A percentile compares a stretch with the other conserved stretches of the same genome.
These are phyloP conservation scores for Akanthomyces muscarius DNA, from an alignment of 2,329 filamentous ascomycete genomes.

Conservation along the genomic window DNA sequence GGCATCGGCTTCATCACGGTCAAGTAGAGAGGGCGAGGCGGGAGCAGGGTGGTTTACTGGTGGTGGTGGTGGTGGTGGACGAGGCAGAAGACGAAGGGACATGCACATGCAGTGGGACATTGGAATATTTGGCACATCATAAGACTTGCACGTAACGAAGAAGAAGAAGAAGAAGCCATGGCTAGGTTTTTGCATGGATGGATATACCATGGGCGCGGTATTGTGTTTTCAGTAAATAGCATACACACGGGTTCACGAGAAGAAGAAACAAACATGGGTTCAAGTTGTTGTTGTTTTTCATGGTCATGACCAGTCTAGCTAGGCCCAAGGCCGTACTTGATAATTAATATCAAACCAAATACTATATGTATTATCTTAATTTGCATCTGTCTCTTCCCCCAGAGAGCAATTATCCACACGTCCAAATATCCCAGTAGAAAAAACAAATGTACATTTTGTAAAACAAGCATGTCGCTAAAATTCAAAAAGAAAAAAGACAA, in stretches of 20 bases:
- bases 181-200: neutral
- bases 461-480: constrained; percentile 13
- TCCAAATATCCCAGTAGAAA: neutral
- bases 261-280: neutral
- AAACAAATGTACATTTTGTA: constrained; percentile 14
- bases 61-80: too few relatives aligned
- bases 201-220: neutral
- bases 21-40: constrained; percentile 41
- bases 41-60: too few relatives aligned
- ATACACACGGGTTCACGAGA: neutral
- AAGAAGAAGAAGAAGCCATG: too few relatives aligned
- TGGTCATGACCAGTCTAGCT: constrained; percentile 3
- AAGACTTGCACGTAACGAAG: too few relatives aligned
- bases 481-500: neutral
- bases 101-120: too few relatives aligned
- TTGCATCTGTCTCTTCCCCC: neutral
- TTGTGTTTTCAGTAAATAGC: too few relatives aligned
- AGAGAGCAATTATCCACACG: neutral
- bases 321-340: neutral
- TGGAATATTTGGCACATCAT: too few relatives aligned
- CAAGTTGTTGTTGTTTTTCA: neutral
- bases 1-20: constrained; percentile 63
- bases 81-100: too few relatives aligned
- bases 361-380: constrained; percentile 12
- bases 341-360: neutral